Percentiles rank a stretch among this genome's conserved stretches.
phyloP scores from a whole-genome alignment of 108 stramenopile genomes.

The Pseudonitzschia multiseries region DNA sequence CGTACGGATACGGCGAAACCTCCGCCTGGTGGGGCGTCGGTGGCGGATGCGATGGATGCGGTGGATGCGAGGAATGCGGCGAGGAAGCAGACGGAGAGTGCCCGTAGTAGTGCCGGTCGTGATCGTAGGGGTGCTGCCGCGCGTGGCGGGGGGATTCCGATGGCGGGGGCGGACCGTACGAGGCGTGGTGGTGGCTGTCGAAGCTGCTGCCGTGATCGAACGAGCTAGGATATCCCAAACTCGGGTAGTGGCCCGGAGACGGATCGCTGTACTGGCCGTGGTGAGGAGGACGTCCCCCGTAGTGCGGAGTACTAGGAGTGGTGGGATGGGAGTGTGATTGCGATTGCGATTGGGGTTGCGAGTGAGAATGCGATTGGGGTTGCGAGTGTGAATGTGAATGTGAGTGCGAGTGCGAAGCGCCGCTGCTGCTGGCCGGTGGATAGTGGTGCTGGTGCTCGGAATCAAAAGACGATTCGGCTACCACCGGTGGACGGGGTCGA shows the following conservation, averaged over 20 bases:
- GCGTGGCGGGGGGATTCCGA: constrained; percentile 8
- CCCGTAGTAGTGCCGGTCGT: constrained; percentile 47
- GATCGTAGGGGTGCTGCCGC: constrained; percentile 40
- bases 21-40: constrained; percentile 19
- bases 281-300: constrained; percentile 28
- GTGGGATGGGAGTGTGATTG: too few species aligned
- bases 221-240: constrained; percentile 34
- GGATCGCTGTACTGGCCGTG: constrained; percentile 18
- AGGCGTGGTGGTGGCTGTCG: constrained; percentile 36
- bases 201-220: constrained; percentile 46
- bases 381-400: too few species aligned
- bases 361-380: too few species aligned
- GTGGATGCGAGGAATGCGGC: too few species aligned
- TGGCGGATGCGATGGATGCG: constrained; percentile 35
- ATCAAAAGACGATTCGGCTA: constrained; percentile 56
- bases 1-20: constrained; percentile 25
- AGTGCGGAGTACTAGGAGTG: constrained; percentile 38
- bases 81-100: constrained; percentile 34
- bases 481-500: constrained; percentile 40
- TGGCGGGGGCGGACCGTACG: constrained; percentile 17
- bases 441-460: constrained; percentile 42
- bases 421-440: too few species aligned
- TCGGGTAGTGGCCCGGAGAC: constrained; percentile 21
- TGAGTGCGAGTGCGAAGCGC: too few species aligned
- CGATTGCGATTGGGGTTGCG: too few species aligned